phyloP scores from a whole-genome alignment of 164 flowering plant genomes.

The Kingdonia uniflora region DNA sequence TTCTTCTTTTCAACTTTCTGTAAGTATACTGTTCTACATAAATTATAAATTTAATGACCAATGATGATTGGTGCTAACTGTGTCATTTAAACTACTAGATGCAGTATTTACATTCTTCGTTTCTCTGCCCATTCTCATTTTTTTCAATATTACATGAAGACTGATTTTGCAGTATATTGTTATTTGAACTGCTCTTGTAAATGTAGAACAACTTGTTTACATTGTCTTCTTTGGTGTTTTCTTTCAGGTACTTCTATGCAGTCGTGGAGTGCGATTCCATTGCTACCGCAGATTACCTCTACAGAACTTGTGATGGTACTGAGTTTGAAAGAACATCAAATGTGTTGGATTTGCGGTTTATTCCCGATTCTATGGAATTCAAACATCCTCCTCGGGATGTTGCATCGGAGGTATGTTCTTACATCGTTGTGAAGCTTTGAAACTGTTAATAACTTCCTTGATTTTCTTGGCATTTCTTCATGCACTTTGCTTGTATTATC shows the following conservation, averaged over 20 bases:
- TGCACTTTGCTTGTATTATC: too few relatives aligned
- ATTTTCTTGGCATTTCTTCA: too few relatives aligned
- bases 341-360: constrained; percentile 80
- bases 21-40: too few relatives aligned
- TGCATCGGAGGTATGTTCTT: constrained; percentile 71
- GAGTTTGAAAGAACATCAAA: constrained; percentile 85
- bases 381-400: constrained; percentile 79
- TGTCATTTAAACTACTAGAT: too few relatives aligned
- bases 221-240: background rate
- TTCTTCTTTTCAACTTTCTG: too few relatives aligned
- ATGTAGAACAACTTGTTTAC: background rate
- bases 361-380: constrained; percentile 83
- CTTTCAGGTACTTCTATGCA: constrained; percentile 70
- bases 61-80: too few relatives aligned
- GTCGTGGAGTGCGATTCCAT: constrained; percentile 88
- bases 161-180: too few relatives aligned
- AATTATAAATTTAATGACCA: too few relatives aligned
- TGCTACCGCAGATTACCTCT: constrained; percentile 79
- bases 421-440: background rate
- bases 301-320: constrained; percentile 72
- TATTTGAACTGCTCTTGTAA: background rate
- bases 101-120: too few relatives aligned
- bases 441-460: too few relatives aligned
- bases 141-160: too few relatives aligned
- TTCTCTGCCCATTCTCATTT: too few relatives aligned